phyloP scores from a whole-genome alignment of 2,329 filamentous ascomycete species.

The Colletotrichum plurivorum region DNA sequence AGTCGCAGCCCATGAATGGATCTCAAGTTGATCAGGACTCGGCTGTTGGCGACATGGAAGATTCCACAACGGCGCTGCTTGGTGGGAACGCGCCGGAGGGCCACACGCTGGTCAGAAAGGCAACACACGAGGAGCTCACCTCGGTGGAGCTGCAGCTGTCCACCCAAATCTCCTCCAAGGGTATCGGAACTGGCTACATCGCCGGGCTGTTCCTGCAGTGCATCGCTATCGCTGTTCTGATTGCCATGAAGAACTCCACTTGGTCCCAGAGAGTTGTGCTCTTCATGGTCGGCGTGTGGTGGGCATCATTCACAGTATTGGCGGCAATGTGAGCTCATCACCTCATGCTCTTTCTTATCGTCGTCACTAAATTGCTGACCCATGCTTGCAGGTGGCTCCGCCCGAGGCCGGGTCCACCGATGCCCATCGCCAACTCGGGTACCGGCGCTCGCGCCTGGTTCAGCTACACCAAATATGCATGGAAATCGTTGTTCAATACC shows the following conservation, averaged over 20 bases:
- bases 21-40: constrained; percentile 49
- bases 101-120: constrained; percentile 53
- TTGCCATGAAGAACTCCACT: constrained; percentile 80
- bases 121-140: constrained; percentile 66
- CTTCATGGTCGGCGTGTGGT: constrained; percentile 91
- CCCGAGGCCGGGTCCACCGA: constrained; percentile 87
- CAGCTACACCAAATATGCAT: constrained; percentile 85
- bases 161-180: constrained; percentile 90
- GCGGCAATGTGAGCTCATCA: background rate
- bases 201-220: constrained; percentile 89
- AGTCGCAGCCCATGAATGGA: constrained; percentile 53
- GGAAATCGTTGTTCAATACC: constrained; percentile 88
- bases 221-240: constrained; percentile 82
- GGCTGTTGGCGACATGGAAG: constrained; percentile 48
- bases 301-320: constrained; percentile 66
- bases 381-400: constrained; percentile 85
- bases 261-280: constrained; percentile 90
- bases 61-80: constrained; percentile 65
- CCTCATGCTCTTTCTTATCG: background rate
- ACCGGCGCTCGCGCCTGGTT: constrained; percentile 66
- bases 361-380: background rate
- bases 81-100: constrained; percentile 48
- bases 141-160: constrained; percentile 82
- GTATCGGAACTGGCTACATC: constrained; percentile 94
- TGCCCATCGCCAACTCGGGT: constrained; percentile 61